Base-by-base conservation (phyloP, 2,329 filamentous ascomycete species). In the Verticillium longisporum region DNA sequence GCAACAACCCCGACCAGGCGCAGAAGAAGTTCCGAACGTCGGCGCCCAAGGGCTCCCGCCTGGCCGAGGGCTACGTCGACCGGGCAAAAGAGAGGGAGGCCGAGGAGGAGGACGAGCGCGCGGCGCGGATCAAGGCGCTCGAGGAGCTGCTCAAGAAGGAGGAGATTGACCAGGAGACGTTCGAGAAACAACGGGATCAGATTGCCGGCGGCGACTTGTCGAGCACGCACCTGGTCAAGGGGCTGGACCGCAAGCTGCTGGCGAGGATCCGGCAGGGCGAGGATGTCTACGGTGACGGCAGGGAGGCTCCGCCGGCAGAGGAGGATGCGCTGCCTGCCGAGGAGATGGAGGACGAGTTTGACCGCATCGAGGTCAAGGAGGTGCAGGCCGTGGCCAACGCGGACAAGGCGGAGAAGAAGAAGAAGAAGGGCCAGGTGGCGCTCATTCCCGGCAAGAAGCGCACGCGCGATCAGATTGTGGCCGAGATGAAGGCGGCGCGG, bases 151-250 rank as follows among this genome's bases (percentile, higher is more conserved):
- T 92, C 66, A 95, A 95, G 74, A 80, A 92, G 55, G 91, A 90
- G 56, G 87, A 96, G 74, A 92, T 98, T 65, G 90, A 96, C 66
- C 83, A 86, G 66, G 83, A 83, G 57, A 92, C 88, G 0, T 97
- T 96, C 72, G 88, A 94, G 68, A 86, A 83, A 68, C 74, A 94
- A 50, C 81, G 89, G 37, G 84, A 84, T 64, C 84, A 96, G 67
- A 91, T 97, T 60, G 85, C 91, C 1, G 93, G 92, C 3, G 94
- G 93, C 7, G 90, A 96, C 72, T 75, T 93, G 26, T 79, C 79
- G 14, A 91, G 87, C 67, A 96, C 92, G 14, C 92, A 97, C 79
- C 76, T 97, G 66, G 88, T 98, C 56, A 98, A 97, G 71, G 95
- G 95, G 0, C 76, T 99, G 57, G 95, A 99, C 74, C 90, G 92